Base-by-base conservation (phyloP, 2,329 filamentous ascomycete genomes). In the Thelonectria discophora region DNA sequence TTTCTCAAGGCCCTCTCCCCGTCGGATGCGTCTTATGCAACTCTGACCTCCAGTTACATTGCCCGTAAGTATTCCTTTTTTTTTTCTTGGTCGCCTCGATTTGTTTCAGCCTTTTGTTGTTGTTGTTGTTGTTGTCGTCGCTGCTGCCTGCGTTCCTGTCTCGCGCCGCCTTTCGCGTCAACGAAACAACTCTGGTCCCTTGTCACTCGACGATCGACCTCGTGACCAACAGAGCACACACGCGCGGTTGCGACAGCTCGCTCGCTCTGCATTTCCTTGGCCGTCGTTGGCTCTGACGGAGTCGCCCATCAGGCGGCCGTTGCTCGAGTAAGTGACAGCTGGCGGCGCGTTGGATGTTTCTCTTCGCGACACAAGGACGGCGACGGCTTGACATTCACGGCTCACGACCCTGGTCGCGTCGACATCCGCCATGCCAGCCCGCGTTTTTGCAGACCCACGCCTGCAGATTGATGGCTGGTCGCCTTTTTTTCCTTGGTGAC, bases 41-140 rank as follows among this genome's bases (percentile, higher is more conserved):
- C 67, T 60, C 61, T 71, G 67, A 73, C 61, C 67, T 68, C 62
- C 67, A 69, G 66, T 68, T 70, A 71, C 70, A 64, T 74, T 65
- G 70, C 72, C 71, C 70, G 76, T 78, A 72, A 78, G 76, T 79
- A 73, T 67, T 71, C 56, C 39, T 48, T 51, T 53, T 63, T 49
- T 52, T 21, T 30, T 30, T 24, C 21, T 30, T 30, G 5, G 6
- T 55, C 57, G n/a, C 55, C 42, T 52, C 49, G 43, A 65, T 66
- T 55, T 32, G 59, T 52, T 65, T 49, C 60, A 48, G 50, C 62
- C 62, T 69, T 63, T 53, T n/a, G n/a, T n/a, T n/a, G n/a, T n/a
- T n/a, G n/a, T 24, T 24, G 21, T 24, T 24, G 21, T 24, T 24
- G 21, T 24, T 24, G 21, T 24, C 6, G 63, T 50, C 21, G 40